Evolutionary conservation across 2,329 filamentous ascomycete genomes (phyloP).

Genomic region (Aspergillus novofumigatus): DNA sequence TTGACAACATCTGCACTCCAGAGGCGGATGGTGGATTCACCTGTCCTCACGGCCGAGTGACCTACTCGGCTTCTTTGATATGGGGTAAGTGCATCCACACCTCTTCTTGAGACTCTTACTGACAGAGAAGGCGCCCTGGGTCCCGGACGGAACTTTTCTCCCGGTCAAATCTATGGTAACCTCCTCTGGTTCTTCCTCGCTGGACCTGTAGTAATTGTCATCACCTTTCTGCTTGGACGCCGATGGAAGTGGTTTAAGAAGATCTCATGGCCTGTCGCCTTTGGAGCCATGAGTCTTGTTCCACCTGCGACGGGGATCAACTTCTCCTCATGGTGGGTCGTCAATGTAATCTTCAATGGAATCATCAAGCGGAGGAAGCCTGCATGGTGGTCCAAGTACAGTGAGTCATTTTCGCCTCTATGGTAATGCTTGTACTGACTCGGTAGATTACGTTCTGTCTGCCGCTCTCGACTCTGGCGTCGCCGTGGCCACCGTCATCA

Average conservation of each 20-base stretch:
- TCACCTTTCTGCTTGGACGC: slow-evolving; percentile 58
- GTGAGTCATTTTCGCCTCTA: slow-evolving; percentile 15
- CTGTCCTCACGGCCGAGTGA: slow-evolving; percentile 55
- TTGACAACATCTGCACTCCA: slow-evolving; percentile 48
- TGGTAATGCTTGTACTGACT: not conserved
- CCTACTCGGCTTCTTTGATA: slow-evolving; percentile 66
- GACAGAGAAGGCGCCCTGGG: slow-evolving; percentile 52
- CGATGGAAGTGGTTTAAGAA: slow-evolving; percentile 60
- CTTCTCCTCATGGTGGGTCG: slow-evolving; percentile 63
- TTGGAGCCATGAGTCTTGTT: slow-evolving; percentile 60
- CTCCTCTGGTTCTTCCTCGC: slow-evolving; percentile 70
- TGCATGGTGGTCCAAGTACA: slow-evolving; percentile 50
- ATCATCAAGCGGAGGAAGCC: slow-evolving; percentile 40
- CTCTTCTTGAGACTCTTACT: not conserved
- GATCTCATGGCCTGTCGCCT: slow-evolving; percentile 64
- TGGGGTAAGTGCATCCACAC: slow-evolving; percentile 50
- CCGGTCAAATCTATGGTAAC: slow-evolving; percentile 57
- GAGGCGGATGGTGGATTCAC: slow-evolving; percentile 57
- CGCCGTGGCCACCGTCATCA: slow-evolving; percentile 41
- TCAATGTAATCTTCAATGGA: slow-evolving; percentile 46
- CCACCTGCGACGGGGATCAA: slow-evolving; percentile 67
- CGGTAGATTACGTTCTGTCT: slow-evolving; percentile 39
- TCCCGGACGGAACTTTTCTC: slow-evolving; percentile 63
- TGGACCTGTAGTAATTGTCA: slow-evolving; percentile 58
- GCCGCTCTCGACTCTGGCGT: slow-evolving; percentile 43